phyloP scores from a whole-genome alignment of 1,284 basidiomycete species.

The Cystobasidiaceae sp. region DNA sequence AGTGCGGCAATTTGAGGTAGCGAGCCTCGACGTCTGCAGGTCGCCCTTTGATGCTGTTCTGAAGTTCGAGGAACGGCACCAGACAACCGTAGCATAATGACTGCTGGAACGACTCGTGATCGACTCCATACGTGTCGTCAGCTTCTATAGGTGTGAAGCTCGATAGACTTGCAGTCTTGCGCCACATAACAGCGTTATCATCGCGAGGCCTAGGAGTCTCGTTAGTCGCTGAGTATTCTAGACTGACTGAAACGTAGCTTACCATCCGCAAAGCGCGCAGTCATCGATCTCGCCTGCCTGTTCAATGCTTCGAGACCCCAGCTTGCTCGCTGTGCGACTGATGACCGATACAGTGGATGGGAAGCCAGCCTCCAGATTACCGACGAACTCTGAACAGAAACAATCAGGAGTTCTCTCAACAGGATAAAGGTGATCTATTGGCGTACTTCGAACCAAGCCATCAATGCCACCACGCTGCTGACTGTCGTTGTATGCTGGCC shows the following conservation, averaged over 20 bases:
- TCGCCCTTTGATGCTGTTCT: constrained; percentile 1
- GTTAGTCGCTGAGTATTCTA: background rate
- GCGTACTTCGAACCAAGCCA: constrained; percentile 20
- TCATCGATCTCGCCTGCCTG: background rate
- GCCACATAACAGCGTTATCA: background rate
- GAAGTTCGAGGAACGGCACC: constrained; percentile 20
- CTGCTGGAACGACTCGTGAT: background rate
- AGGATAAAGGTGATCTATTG: background rate
- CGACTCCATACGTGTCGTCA: too few relatives aligned
- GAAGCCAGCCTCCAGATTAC: constrained; percentile 20
- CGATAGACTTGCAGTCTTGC: constrained; percentile 9
- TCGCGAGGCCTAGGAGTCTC: constrained; percentile 1
- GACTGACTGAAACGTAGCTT: too few relatives aligned
- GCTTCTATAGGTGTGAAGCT: background rate
- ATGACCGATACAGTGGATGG: constrained; percentile 26
- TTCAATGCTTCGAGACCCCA: constrained; percentile 6
- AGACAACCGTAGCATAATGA: constrained; percentile 25
- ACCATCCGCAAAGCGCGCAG: background rate
- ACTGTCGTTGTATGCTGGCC: background rate
- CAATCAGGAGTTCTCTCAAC: background rate
- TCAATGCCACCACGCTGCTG: constrained; percentile 10
- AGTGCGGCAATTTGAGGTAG: too few relatives aligned
- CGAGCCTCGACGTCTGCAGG: background rate
- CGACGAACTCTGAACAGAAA: constrained; percentile 6
- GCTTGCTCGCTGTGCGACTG: constrained; percentile 21